phyloP scores from a whole-genome alignment of 768 basidiomycete genomes.

The Sporobolomyces roseus region DNA sequence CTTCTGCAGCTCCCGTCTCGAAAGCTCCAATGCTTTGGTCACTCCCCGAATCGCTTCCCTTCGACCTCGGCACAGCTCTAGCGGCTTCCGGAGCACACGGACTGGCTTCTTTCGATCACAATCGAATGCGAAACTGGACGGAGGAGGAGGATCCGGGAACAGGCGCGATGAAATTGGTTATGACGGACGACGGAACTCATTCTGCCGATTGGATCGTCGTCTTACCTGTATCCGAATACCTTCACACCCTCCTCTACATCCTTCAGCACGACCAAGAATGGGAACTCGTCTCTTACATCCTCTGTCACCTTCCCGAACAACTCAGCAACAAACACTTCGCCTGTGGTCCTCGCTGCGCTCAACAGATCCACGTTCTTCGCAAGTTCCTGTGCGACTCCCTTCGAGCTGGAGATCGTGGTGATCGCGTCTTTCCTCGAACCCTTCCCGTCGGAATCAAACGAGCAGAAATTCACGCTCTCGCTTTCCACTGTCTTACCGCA shows the following conservation, averaged over 20 bases:
- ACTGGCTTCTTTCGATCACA: slow-evolving; percentile 46
- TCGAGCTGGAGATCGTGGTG: slow-evolving; percentile 58
- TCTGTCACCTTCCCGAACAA: slow-evolving; percentile 86
- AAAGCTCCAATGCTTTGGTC: slow-evolving; percentile 57
- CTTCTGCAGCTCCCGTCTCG: not conserved
- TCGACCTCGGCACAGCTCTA: slow-evolving; percentile 52
- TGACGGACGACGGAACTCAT: slow-evolving; percentile 41
- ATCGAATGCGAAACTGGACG: slow-evolving; percentile 43
- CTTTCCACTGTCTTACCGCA: slow-evolving; percentile 80
- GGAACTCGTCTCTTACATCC: slow-evolving; percentile 86
- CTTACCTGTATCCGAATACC: slow-evolving; percentile 71
- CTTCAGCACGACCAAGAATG: slow-evolving; percentile 75
- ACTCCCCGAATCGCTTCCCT: slow-evolving; percentile 61
- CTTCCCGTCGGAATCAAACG: slow-evolving; percentile 55
- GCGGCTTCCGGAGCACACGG: slow-evolving; percentile 19
- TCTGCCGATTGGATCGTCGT: slow-evolving; percentile 25
- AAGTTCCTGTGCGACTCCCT: slow-evolving; percentile 66
- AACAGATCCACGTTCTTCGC: slow-evolving; percentile 61
- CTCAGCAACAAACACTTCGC: slow-evolving; percentile 93
- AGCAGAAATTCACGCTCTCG: slow-evolving; percentile 80
- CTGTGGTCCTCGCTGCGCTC: slow-evolving; percentile 77
- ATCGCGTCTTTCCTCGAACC: slow-evolving; percentile 40
- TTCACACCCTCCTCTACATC: slow-evolving; percentile 61
- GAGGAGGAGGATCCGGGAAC: slow-evolving; percentile 44
- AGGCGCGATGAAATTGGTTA: slow-evolving; percentile 42